Evolutionary conservation across 1,139 yeast genomes (phyloP), one percentile per base, ranked within the genome.

Genomic region (Scheffersomyces lignicola): DNA sequence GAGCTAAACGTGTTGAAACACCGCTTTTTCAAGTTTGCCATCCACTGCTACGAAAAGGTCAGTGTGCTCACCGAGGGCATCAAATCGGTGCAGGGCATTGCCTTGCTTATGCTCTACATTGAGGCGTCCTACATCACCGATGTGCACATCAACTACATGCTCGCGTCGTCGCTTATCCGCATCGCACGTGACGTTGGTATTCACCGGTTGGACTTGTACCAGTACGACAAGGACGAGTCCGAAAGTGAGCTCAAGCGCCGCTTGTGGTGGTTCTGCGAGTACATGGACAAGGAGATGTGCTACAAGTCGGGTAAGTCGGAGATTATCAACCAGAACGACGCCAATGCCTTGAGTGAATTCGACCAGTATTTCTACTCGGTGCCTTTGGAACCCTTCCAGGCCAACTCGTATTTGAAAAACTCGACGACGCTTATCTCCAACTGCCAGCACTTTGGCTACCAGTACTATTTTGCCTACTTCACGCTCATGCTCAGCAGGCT

Each of bases 81-180:
- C 1, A 40, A 31, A 15, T 39, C 60, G 1, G 36, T 59, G 5
- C 62, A 56, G 38, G 64, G 56, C 1, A 41, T 58, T 7, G 41
- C 58, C 1, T 43, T 59, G 22, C 38, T 59, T 28, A 42, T 49
- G 7, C 24, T 51, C 9, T 56, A 48, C 30, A 40, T 58, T 18
- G 62, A 59, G 24, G 45, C 51, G 3, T 44, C 44, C n/a, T 56
- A 49, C 42, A 36, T 53, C 7, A 45, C 58, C 10, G 57, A 54
- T 28, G 47, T 57, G 23, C 54, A 57, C 24, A 47, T 55, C 29
- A 52, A 52, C 30, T 48, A 49, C 32, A 43, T 42, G 12, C 39
- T 60, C 21, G 41, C 48, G 2, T 41, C 56, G 3, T 38, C 47
- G 7, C 51, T 59, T 28, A 47, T 56, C 5, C 43, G 58, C 16